Conservation (phyloP, 2,329 filamentous ascomycete species). For the Geosmithia putterillii region DNA sequence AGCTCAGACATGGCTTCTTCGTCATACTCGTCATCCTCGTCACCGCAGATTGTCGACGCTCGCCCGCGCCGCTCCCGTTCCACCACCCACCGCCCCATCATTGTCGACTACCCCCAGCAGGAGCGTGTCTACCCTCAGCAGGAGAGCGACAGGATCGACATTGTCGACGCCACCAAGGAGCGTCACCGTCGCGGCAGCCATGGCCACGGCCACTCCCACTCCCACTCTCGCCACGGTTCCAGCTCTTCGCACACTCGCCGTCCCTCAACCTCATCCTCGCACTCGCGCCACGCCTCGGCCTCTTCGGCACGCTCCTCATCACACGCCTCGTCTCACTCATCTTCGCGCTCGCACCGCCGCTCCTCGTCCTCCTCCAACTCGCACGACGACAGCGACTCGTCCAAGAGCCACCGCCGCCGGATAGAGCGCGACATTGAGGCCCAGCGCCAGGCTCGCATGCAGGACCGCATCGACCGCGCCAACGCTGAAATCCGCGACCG, state of each 20-base stretch:
- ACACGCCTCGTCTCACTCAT: background rate
- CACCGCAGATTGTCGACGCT: background rate
- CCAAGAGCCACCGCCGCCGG: too few relatives aligned
- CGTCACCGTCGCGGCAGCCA: background rate
- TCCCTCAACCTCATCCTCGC: too few relatives aligned
- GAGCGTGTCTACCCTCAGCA: background rate
- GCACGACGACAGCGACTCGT: background rate
- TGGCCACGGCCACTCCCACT: background rate
- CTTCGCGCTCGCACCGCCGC: background rate
- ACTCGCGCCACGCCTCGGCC: background rate
- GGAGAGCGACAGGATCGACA: background rate
- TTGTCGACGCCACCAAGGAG: background rate
- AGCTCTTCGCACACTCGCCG: too few relatives aligned
- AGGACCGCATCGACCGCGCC: slow-evolving; percentile 23
- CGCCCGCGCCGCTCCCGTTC: background rate
- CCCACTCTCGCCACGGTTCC: background rate
- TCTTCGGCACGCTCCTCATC: background rate
- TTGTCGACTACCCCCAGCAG: background rate
- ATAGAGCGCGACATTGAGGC: too few relatives aligned
- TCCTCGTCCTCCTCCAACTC: background rate
- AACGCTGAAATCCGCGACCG: slow-evolving; percentile 29
- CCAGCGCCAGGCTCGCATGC: slow-evolving; percentile 12
- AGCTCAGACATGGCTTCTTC: background rate
- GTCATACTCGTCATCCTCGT: background rate
- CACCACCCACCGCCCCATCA: background rate